phyloP scores from a whole-genome alignment of 1,284 basidiomycete genomes.

The Anthracocystis setariae region DNA sequence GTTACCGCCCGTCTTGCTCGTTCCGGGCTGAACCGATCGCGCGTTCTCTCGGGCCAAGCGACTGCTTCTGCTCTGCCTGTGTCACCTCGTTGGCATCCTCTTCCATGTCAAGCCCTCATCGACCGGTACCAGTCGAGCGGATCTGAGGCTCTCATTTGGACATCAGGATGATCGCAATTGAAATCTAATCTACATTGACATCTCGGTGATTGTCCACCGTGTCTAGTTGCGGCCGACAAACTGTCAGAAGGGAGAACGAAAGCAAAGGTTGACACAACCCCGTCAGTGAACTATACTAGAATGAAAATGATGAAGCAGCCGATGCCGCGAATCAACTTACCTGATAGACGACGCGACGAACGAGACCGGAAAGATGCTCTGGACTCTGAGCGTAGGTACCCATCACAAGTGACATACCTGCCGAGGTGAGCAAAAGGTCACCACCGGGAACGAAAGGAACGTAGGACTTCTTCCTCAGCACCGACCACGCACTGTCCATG shows the following conservation, averaged over 20 bases:
- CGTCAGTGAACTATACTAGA: neutral
- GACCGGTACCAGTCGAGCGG: too few species aligned
- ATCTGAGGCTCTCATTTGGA: too few species aligned
- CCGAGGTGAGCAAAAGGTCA: conserved; percentile 75
- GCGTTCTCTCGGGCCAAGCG: too few species aligned
- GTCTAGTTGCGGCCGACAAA: conserved; percentile 59
- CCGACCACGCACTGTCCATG: conserved; percentile 76
- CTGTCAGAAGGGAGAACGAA: conserved; percentile 6
- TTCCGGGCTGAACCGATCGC: too few species aligned
- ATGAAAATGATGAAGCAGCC: neutral
- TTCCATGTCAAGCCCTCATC: too few species aligned
- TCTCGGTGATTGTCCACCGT: neutral
- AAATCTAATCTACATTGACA: neutral
- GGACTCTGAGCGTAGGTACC: conserved; percentile 84
- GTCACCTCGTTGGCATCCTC: too few species aligned
- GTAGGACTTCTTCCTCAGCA: conserved; percentile 79
- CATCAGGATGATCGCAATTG: neutral
- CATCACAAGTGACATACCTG: conserved; percentile 93
- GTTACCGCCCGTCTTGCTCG: too few species aligned
- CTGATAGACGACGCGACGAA: conserved; percentile 87
- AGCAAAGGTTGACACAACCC: neutral
- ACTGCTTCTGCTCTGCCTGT: too few species aligned
- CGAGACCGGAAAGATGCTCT: conserved; percentile 84
- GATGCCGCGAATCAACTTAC: conserved; percentile 8
- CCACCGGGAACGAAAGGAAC: conserved; percentile 77